A percentile compares a stretch with the other conserved stretches of the same genome.
These are phyloP conservation scores for Tilletia setariae DNA, from an alignment of 1,284 basidiomycete genomes.

Conservation along the genomic window DNA sequence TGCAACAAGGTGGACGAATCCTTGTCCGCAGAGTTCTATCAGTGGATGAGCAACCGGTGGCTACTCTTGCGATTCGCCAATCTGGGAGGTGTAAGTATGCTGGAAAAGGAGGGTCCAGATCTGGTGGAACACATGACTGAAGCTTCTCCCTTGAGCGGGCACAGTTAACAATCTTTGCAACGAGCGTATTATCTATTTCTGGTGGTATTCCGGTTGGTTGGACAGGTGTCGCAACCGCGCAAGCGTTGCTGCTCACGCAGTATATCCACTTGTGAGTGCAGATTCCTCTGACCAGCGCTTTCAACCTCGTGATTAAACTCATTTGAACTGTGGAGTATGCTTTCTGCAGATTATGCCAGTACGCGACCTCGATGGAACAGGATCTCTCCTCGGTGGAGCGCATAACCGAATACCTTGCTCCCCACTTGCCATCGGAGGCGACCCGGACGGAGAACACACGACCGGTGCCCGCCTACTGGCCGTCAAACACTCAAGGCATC, in stretches of 20 bases:
- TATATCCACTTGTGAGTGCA: conserved; percentile 55
- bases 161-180: not conserved
- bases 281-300: not conserved
- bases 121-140: not conserved
- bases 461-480: conserved; percentile 65
- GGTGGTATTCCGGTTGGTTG: conserved; percentile 30
- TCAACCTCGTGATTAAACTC: not conserved
- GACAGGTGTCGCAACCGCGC: conserved; percentile 35
- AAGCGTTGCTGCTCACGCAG: conserved; percentile 45
- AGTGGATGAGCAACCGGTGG: conserved; percentile 16
- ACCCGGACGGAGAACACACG: conserved; percentile 4
- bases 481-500: conserved; percentile 62
- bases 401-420: conserved; percentile 70
- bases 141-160: not conserved
- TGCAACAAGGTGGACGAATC: conserved; percentile 57
- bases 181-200: not conserved
- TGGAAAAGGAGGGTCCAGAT: not conserved
- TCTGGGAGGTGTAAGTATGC: conserved; percentile 8
- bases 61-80: conserved; percentile 5
- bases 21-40: conserved; percentile 22
- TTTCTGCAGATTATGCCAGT: conserved; percentile 20
- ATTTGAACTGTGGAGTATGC: not conserved
- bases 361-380: conserved; percentile 4
- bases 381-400: conserved; percentile 71
- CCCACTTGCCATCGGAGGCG: conserved; percentile 24